phyloP scores from a whole-genome alignment of 164 flowering plant species.

The Santalum album region DNA sequence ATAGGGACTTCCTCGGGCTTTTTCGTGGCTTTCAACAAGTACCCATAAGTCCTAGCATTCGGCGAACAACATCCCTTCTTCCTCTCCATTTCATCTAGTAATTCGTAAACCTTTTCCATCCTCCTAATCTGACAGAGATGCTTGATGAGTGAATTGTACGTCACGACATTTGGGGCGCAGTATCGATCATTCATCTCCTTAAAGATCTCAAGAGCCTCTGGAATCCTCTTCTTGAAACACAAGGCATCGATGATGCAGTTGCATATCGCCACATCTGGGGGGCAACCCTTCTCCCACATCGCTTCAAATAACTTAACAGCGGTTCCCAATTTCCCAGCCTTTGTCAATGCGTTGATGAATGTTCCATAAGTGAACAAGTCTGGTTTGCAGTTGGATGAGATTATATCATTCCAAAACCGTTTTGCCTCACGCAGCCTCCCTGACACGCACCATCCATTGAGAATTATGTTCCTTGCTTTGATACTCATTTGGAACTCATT shows the following conservation, averaged over 20 bases:
- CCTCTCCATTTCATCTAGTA: slow-evolving; percentile 69
- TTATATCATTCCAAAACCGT: slow-evolving; percentile 79
- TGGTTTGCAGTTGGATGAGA: slow-evolving; percentile 53
- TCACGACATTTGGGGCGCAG: slow-evolving; percentile 50
- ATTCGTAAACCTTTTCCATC: slow-evolving; percentile 64
- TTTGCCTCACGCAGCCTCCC: slow-evolving; percentile 69
- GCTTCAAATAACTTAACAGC: slow-evolving; percentile 54
- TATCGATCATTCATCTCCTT: slow-evolving; percentile 51
- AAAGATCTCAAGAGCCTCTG: slow-evolving; percentile 64
- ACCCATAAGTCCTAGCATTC: slow-evolving; percentile 50
- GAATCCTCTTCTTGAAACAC: slow-evolving; percentile 90
- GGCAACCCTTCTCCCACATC: slow-evolving; percentile 67
- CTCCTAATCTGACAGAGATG: slow-evolving; percentile 69
- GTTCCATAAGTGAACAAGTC: slow-evolving; percentile 62
- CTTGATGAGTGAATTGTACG: slow-evolving; percentile 83
- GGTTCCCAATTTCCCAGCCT: slow-evolving; percentile 58
- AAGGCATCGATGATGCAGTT: slow-evolving; percentile 73
- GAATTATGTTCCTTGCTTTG: slow-evolving; percentile 64
- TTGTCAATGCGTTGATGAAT: slow-evolving; percentile 61
- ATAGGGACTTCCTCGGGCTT: slow-evolving; percentile 44
- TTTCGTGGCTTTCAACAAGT: slow-evolving; percentile 48
- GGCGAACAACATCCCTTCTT: slow-evolving; percentile 49
- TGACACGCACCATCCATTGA: slow-evolving; percentile 86
- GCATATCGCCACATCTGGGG: slow-evolving; percentile 76
- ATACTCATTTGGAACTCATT: slow-evolving; percentile 45